Percentiles rank a stretch among this genome's conserved stretches.
These are phyloP conservation scores for Guadua angustifolia DNA, from an alignment of 176 grass and related monocot genomes.

Conservation along the genomic window DNA sequence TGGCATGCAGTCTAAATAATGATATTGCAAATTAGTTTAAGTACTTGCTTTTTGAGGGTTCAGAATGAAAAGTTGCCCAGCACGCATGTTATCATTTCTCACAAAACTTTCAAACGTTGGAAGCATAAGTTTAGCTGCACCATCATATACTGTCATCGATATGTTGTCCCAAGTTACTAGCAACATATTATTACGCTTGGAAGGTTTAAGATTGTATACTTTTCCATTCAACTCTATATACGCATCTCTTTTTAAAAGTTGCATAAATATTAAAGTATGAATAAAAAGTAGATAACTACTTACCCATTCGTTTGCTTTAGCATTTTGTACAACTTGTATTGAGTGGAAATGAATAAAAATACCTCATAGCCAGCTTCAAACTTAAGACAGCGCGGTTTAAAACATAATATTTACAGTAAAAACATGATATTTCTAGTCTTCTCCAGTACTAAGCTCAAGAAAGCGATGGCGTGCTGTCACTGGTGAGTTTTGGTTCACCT, in stretches of 20 bases:
- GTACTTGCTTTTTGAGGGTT: background rate
- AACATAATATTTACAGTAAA: background rate
- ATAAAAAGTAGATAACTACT: no score
- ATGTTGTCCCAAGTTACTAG: background rate
- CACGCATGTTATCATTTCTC: background rate
- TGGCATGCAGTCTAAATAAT: background rate
- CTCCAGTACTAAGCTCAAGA: conserved; percentile 8
- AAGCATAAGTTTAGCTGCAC: background rate
- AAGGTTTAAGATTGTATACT: background rate
- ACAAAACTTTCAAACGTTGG: background rate
- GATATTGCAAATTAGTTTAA: background rate
- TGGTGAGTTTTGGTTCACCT: conserved; percentile 22
- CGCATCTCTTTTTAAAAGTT: no score
- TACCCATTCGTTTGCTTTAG: no score
- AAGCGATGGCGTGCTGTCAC: conserved; percentile 4
- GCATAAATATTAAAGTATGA: no score
- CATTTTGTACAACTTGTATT: no score
- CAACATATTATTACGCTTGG: background rate
- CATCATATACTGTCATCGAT: background rate
- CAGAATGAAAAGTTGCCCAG: background rate
- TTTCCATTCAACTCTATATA: background rate
- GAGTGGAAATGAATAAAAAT: no score
- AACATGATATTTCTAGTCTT: background rate
- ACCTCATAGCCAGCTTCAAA: background rate
- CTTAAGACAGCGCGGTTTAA: background rate